Percentiles rank a stretch among this genome's conserved stretches.
Evolutionary conservation across 2,329 filamentous ascomycete species (phyloP).

Genomic region (Alternaria longipes): DNA sequence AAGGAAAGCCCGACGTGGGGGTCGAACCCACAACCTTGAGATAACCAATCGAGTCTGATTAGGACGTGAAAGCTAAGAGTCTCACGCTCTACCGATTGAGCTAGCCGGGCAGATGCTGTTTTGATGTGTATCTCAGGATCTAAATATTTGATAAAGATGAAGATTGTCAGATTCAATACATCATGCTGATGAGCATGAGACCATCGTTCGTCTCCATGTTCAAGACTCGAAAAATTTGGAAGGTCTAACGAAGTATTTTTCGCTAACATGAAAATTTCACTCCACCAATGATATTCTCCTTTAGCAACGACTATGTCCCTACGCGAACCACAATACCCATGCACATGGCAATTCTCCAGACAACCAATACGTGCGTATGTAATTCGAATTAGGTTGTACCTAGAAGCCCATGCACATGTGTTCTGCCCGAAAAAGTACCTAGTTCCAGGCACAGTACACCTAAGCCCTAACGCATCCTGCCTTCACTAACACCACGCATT

Average conservation of each 20-base stretch:
- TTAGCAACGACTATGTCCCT: background rate
- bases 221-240: background rate
- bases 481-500: background rate
- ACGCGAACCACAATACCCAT: background rate
- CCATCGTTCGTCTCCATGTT: too few species aligned
- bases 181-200: too few species aligned
- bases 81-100: conserved; percentile 55
- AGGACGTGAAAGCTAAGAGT: conserved; percentile 43
- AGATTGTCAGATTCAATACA: too few species aligned
- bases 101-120: conserved; percentile 9
- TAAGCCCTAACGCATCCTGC: background rate
- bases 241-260: background rate
- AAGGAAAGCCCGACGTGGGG: background rate
- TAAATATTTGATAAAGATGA: background rate
- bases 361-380: background rate
- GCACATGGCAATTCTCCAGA: background rate
- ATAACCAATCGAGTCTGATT: conserved; percentile 7
- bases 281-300: background rate
- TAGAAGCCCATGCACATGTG: background rate
- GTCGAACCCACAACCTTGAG: conserved; percentile 8
- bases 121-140: background rate
- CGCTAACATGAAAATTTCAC: background rate
- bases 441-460: background rate
- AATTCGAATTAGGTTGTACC: background rate
- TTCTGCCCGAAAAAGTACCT: background rate